Conservation (phyloP, 148 eudicot genomes). For the Silene uniflora region DNA sequence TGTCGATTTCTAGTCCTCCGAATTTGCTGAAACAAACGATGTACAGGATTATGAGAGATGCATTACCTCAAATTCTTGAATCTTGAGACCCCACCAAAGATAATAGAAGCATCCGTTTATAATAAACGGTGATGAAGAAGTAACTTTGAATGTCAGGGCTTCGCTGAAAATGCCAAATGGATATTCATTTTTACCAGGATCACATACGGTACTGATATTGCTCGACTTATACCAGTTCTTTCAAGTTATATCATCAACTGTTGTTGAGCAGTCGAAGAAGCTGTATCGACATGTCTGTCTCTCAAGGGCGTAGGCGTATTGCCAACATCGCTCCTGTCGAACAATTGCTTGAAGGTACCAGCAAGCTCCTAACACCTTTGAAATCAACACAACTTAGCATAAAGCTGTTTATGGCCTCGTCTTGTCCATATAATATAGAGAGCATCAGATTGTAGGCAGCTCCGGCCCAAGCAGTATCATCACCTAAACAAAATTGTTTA, state of each 20-base stretch:
- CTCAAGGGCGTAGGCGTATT: conserved; percentile 34
- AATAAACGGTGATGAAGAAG: conserved; percentile 43
- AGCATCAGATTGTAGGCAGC: conserved; percentile 76
- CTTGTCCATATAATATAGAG: conserved; percentile 26
- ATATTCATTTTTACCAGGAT: conserved; percentile 33
- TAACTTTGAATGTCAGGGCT: conserved; percentile 43
- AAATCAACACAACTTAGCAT: not conserved
- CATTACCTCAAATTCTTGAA: conserved; percentile 70
- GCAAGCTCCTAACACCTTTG: conserved; percentile 68
- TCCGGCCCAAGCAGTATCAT: conserved; percentile 76
- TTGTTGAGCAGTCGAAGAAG: conserved; percentile 59
- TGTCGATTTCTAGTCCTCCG: too few species aligned
- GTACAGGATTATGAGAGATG: not conserved
- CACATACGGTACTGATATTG: conserved; percentile 46
- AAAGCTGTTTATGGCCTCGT: too few species aligned
- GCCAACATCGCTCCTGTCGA: conserved; percentile 75
- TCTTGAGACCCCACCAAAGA: conserved; percentile 86
- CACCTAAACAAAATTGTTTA: conserved; percentile 27
- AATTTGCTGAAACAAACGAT: too few species aligned
- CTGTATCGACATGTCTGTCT: conserved; percentile 30
- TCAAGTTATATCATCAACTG: conserved; percentile 28
- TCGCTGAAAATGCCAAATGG: conserved; percentile 62
- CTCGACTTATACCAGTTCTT: conserved; percentile 46
- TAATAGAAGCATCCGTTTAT: conserved; percentile 63
- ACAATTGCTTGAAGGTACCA: conserved; percentile 76